These are phyloP conservation scores for Euphorbia tirucalli DNA, from an alignment of 345 rosid genomes.

Conservation along the genomic window DNA sequence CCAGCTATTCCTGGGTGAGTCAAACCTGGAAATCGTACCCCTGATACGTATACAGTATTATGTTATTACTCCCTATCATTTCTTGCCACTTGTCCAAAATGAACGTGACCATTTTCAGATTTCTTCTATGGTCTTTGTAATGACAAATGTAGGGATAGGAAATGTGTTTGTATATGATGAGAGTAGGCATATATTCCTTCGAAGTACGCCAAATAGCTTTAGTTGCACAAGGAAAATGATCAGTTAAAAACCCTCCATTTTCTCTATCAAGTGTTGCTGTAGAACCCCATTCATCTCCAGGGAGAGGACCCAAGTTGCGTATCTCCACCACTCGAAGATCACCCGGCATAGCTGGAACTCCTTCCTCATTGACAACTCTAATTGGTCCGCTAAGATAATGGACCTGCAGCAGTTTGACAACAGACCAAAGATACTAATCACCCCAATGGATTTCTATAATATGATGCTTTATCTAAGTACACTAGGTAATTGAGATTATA, in stretches of 20 bases:
- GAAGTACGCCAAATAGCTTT: constrained; percentile 95
- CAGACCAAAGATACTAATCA: not conserved
- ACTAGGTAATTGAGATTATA: too few species aligned
- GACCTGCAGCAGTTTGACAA: constrained; percentile 31
- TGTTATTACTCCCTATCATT: not conserved
- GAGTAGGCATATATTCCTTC: constrained; percentile 91
- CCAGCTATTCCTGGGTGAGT: constrained; percentile 87
- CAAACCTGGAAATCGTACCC: constrained; percentile 86
- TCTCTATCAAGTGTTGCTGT: constrained; percentile 81
- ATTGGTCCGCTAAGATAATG: constrained; percentile 86
- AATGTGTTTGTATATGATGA: constrained; percentile 46
- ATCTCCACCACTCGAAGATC: constrained; percentile 83
- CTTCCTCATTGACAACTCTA: constrained; percentile 58
- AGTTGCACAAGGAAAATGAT: constrained; percentile 83
- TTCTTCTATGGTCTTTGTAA: not conserved
- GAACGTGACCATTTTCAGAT: too few species aligned
- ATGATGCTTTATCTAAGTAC: not conserved
- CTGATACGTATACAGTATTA: constrained; percentile 29
- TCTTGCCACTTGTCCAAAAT: not conserved
- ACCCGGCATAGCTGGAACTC: constrained; percentile 66
- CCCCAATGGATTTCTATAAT: not conserved
- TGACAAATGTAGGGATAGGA: not conserved
- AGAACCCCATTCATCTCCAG: constrained; percentile 90
- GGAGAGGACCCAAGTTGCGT: constrained; percentile 82
- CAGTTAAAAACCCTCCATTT: constrained; percentile 84